A percentile compares a stretch with the other conserved stretches of the same genome.
These are phyloP conservation scores for Diaporthe sp. DNA, from an alignment of 2,329 filamentous ascomycete genomes.

Conservation along the genomic window DNA sequence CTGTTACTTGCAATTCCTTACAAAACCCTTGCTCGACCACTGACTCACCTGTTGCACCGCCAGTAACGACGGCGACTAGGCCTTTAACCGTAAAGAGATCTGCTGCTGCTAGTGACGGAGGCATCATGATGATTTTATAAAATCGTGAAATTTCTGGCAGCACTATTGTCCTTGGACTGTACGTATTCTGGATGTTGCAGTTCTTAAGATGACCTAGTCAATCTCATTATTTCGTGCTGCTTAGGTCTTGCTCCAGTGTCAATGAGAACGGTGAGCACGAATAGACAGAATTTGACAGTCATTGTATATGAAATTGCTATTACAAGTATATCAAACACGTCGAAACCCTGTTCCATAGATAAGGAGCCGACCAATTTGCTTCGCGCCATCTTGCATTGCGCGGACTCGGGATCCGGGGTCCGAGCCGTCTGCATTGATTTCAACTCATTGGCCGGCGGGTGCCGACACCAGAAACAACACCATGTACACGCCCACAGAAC, in stretches of 20 bases:
- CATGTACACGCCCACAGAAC: background rate
- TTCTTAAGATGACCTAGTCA: background rate
- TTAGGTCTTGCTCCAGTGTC: no score
- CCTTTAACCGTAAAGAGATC: slow-evolving; percentile 36
- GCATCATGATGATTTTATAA: background rate
- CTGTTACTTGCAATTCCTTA: background rate
- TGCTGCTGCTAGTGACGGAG: slow-evolving; percentile 28
- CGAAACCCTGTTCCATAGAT: background rate
- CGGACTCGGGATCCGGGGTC: background rate
- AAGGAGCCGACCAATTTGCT: background rate
- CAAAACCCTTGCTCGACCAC: background rate
- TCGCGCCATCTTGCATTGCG: background rate
- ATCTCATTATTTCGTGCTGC: background rate
- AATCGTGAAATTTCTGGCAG: background rate
- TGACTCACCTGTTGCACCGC: slow-evolving; percentile 36
- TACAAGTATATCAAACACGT: background rate
- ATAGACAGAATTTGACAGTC: background rate
- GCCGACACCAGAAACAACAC: background rate
- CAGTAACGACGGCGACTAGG: slow-evolving; percentile 39
- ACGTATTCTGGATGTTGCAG: background rate
- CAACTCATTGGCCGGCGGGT: background rate
- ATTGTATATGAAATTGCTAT: background rate
- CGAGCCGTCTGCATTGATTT: background rate
- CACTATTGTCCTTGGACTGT: background rate
- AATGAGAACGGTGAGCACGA: background rate